A percentile compares a stretch with the other conserved stretches of the same genome.
Evolutionary conservation across 495 filamentous ascomycete genomes (phyloP).

Genomic region (Letharia columbiana): DNA sequence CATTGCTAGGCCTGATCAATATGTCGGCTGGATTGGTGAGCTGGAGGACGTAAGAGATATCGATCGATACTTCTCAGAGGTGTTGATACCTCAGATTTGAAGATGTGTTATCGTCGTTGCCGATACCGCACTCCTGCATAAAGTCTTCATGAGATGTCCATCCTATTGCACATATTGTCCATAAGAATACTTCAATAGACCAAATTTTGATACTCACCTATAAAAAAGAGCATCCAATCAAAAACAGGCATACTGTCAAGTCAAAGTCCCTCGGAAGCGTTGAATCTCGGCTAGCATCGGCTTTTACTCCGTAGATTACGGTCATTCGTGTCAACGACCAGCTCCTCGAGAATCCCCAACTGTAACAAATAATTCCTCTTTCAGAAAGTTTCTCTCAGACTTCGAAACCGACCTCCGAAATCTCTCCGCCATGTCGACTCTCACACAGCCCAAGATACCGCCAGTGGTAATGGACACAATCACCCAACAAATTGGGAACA

Average conservation of each 20-base stretch:
- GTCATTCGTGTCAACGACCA: not conserved
- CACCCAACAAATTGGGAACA: conserved; percentile 79
- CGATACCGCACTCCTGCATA: too few relatives aligned
- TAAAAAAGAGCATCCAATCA: not conserved
- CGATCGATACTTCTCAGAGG: conserved; percentile 29
- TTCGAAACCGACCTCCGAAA: not conserved
- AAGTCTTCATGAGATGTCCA: too few relatives aligned
- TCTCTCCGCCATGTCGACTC: conserved; percentile 39
- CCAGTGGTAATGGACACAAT: conserved; percentile 52
- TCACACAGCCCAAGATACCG: conserved; percentile 41
- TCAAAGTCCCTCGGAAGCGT: too few relatives aligned
- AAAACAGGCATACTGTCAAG: not conserved
- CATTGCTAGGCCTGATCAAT: conserved; percentile 56
- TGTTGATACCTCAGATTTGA: conserved; percentile 13
- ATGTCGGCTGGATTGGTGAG: conserved; percentile 51
- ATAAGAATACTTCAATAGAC: not conserved
- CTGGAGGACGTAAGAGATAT: conserved; percentile 45
- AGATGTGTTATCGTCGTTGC: not conserved
- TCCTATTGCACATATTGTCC: not conserved
- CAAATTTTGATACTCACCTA: too few relatives aligned
- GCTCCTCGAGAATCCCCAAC: not conserved
- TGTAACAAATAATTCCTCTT: not conserved
- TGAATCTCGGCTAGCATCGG: not conserved
- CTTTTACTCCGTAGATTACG: not conserved
- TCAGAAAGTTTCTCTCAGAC: not conserved